Evolutionary conservation across 2,329 filamentous ascomycete genomes (phyloP), one percentile per base, ranked within the genome.

Genomic region (Aspergillus sp.): DNA sequence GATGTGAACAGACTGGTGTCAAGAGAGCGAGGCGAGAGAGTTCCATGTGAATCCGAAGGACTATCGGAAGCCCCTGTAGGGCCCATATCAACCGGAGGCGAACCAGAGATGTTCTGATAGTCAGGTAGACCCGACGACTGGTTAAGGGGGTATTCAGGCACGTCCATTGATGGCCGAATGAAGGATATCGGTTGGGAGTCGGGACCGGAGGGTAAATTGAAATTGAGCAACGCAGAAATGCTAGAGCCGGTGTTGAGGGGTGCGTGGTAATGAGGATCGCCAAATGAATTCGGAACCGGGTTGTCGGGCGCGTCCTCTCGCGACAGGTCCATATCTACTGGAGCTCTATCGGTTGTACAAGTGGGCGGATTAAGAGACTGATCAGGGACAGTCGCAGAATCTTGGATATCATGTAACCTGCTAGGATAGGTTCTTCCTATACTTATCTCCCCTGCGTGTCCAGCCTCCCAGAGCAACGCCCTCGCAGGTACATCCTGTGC

Each of bases 81-180:
- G 22, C 41, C 42, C 32, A 44, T 22, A 22, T 57, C 47, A 9
- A 45, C 12, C 6, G 53, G 43, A 9, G 60, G 39, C 12, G 45
- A 53, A 12, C 36, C 41, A 11, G 53, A 20, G 18, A 50, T 20
- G 26, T 45, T 39, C 15, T 45, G 34, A 39, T 49, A 26, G 6
- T 55, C 54, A 2, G 53, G 13, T 3, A 52, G 13, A 9, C 22
- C 39, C 11, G 60, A 48, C 34, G 61, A 41, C 44, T 58, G 32
- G 34, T 57, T 22, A 43, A 60, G 12, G n/a, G 76, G 3, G 74
- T 81, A 56, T 73, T 67, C 24, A 73, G 80, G 34, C 68, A 74
- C 22, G 62, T 73, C 60, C 3, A 63, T 45, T 5, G 69, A 60
- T 15, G 70, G 68, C 6, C 69, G 71, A 36, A 74, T 60, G 49